A percentile compares a stretch with the other conserved stretches of the same genome.
phyloP scores from a whole-genome alignment of 2,329 filamentous ascomycete species.

The Nannizziopsis barbatae region DNA sequence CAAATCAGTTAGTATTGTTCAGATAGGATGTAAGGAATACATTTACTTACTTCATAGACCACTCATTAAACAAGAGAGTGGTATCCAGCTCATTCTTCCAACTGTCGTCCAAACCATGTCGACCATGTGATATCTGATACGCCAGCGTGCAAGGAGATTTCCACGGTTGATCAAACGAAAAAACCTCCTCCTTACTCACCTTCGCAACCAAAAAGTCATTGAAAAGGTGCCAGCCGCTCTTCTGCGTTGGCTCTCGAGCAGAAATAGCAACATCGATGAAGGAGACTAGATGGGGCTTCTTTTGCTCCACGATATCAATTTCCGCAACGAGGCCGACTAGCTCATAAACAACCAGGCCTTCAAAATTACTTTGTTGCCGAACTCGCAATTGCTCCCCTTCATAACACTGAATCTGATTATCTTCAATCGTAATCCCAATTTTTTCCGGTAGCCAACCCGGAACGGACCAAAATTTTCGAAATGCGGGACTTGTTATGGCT shows the following conservation, averaged over 20 bases:
- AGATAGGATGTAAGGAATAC: not conserved
- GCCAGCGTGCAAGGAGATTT: conserved; percentile 81
- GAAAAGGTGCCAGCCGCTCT: conserved; percentile 84
- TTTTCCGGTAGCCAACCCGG: conserved; percentile 88
- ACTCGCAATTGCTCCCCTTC: conserved; percentile 80
- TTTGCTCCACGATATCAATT: conserved; percentile 72
- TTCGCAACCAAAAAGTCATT: conserved; percentile 90
- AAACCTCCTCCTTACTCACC: conserved; percentile 67
- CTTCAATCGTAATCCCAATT: conserved; percentile 81
- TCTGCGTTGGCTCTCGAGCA: conserved; percentile 37
- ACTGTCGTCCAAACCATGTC: conserved; percentile 69
- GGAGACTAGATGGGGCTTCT: conserved; percentile 82
- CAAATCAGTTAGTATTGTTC: conserved; percentile 5
- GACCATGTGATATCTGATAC: conserved; percentile 71
- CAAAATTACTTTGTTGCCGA: conserved; percentile 65
- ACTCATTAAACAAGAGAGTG: conserved; percentile 68
- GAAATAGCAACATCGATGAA: conserved; percentile 65
- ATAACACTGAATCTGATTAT: conserved; percentile 88
- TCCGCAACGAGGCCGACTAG: conserved; percentile 81
- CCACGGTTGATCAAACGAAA: conserved; percentile 83
- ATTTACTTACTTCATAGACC: conserved; percentile 39
- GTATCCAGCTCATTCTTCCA: conserved; percentile 84
- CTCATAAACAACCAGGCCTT: conserved; percentile 80
- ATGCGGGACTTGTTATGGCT: conserved; percentile 60
- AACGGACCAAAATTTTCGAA: conserved; percentile 66